phyloP scores from a whole-genome alignment of 2,329 filamentous ascomycete species.

The Aspergillus calidoustus region DNA sequence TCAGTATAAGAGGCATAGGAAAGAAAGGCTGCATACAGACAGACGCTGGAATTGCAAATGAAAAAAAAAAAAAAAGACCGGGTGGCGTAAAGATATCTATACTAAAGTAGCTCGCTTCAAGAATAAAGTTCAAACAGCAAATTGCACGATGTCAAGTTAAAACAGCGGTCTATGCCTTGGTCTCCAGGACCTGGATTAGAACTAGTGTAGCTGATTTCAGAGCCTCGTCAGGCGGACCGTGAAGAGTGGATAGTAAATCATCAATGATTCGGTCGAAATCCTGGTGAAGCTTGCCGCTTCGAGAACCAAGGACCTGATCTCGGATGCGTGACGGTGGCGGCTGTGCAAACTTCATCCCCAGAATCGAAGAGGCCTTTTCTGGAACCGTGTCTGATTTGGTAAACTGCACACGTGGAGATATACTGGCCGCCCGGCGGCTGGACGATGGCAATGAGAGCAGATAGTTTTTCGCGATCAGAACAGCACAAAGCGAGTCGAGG shows the following conservation, averaged over 20 bases:
- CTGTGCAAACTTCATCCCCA: slow-evolving; percentile 37
- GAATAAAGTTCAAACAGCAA: neutral
- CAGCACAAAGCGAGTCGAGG: slow-evolving; percentile 43
- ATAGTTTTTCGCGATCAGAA: slow-evolving; percentile 44
- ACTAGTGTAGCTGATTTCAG: slow-evolving; percentile 44
- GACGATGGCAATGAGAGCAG: slow-evolving; percentile 36
- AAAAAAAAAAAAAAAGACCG: neutral
- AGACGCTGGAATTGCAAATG: neutral
- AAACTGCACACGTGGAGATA: slow-evolving; percentile 26
- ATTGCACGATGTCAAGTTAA: neutral
- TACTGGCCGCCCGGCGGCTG: slow-evolving; percentile 29
- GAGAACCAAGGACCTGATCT: slow-evolving; percentile 35
- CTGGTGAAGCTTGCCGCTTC: slow-evolving; percentile 36
- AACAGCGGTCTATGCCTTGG: slow-evolving; percentile 25
- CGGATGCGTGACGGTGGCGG: slow-evolving; percentile 32
- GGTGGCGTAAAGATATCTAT: neutral
- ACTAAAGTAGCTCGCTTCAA: neutral
- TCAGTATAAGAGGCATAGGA: neutral
- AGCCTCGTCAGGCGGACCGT: slow-evolving; percentile 40
- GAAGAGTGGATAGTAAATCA: slow-evolving; percentile 41
- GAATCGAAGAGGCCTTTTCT: slow-evolving; percentile 38
- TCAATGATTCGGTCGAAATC: slow-evolving; percentile 43
- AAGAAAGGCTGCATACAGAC: neutral
- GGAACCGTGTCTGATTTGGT: slow-evolving; percentile 37
- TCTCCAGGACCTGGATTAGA: slow-evolving; percentile 44